Evolutionary conservation across 2,329 filamentous ascomycete species (phyloP).

Genomic region (Colletotrichum lindemuthianum): DNA sequence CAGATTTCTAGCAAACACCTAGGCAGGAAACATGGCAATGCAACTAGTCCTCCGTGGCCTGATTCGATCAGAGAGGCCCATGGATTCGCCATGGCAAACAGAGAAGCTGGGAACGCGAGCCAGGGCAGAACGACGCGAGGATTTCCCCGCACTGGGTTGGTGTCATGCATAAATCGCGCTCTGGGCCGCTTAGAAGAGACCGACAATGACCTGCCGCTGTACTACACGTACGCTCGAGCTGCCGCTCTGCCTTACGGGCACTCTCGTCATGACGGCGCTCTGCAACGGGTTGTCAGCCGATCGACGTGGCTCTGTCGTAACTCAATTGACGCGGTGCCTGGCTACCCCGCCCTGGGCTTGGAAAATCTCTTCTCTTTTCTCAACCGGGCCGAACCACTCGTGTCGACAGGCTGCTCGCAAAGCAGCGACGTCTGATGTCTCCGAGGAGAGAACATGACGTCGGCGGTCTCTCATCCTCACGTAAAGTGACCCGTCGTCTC

Average conservation of each 20-base stretch:
- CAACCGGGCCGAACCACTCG: background rate
- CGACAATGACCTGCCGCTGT: background rate
- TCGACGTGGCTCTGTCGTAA: slow-evolving; percentile 19
- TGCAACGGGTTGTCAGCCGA: slow-evolving; percentile 6
- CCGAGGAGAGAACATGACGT: slow-evolving; percentile 28
- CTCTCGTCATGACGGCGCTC: slow-evolving; percentile 25
- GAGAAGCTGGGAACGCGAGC: slow-evolving; percentile 1
- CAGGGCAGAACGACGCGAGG: slow-evolving; percentile 1
- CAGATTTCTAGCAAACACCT: background rate
- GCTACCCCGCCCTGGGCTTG: slow-evolving; percentile 19
- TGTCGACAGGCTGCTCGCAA: background rate
- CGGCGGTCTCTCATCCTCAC: slow-evolving; percentile 22
- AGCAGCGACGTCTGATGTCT: background rate
- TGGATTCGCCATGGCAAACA: slow-evolving; percentile 10
- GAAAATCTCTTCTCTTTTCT: slow-evolving; percentile 5
- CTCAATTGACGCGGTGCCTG: slow-evolving; percentile 29
- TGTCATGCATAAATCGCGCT: slow-evolving; percentile 34
- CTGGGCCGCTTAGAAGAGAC: background rate
- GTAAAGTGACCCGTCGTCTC: slow-evolving; percentile 24
- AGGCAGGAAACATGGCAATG: slow-evolving; percentile 12
- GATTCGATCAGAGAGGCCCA: slow-evolving; percentile 28
- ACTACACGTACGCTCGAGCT: slow-evolving; percentile 27
- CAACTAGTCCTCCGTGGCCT: slow-evolving; percentile 20
- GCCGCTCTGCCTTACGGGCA: slow-evolving; percentile 3
- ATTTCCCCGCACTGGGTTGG: slow-evolving; percentile 15